These are phyloP conservation scores for Candida khao-thaluensis DNA, from an alignment of 805 yeast genomes.

Conservation along the genomic window DNA sequence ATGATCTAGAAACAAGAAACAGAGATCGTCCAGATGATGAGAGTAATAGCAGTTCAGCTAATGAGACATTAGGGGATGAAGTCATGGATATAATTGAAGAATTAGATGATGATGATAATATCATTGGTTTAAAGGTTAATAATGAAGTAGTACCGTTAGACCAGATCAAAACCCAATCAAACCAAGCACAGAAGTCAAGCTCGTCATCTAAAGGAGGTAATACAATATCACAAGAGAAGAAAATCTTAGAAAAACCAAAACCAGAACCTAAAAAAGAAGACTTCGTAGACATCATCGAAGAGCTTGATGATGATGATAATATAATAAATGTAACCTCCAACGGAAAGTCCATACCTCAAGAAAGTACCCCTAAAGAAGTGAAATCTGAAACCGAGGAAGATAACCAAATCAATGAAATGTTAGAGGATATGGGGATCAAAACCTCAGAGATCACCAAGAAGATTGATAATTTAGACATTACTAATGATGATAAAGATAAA, in stretches of 20 bases:
- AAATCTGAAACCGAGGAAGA: not conserved
- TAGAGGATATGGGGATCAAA: conserved; percentile 35
- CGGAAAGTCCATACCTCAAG: not conserved
- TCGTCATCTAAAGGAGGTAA: not conserved
- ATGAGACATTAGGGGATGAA: conserved; percentile 40
- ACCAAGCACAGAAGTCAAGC: not conserved
- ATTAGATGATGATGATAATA: conserved; percentile 79
- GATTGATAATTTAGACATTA: conserved; percentile 26
- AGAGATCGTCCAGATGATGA: conserved; percentile 16
- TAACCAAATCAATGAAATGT: conserved; percentile 28
- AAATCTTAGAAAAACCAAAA: not conserved
- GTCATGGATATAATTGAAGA: conserved; percentile 78
- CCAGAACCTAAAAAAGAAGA: not conserved
- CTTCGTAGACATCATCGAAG: conserved; percentile 77
- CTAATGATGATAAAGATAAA: conserved; percentile 27
- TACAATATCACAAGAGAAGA: not conserved
- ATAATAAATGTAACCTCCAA: conserved; percentile 38
- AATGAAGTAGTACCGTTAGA: conserved; percentile 31
- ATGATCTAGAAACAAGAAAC: conserved; percentile 23
- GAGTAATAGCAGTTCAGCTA: conserved; percentile 1
- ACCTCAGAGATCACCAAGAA: conserved; percentile 31
- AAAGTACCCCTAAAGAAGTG: not conserved
- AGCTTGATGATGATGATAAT: conserved; percentile 78
- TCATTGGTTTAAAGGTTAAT: conserved; percentile 38
- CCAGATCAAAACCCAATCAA: not conserved